phyloP scores from a whole-genome alignment of 768 basidiomycete genomes.

The Russula lepida region DNA sequence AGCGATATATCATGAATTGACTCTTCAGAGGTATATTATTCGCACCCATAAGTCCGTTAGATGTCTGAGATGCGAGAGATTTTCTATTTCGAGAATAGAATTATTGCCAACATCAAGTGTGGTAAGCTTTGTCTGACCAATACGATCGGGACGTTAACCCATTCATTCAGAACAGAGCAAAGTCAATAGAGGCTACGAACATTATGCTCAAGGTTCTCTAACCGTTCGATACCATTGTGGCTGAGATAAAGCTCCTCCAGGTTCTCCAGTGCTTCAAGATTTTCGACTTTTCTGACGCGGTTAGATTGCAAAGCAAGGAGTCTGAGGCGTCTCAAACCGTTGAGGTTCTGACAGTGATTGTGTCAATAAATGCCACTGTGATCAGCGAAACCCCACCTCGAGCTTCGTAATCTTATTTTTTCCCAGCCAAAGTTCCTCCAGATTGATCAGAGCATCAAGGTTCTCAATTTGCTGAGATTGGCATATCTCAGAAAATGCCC shows the following conservation, averaged over 20 bases:
- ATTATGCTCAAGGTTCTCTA: conserved; percentile 83
- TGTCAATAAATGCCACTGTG: neutral
- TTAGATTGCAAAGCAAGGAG: conserved; percentile 93
- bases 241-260: conserved; percentile 90
- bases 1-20: neutral
- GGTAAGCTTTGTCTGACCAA: conserved; percentile 49
- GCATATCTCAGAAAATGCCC: conserved; percentile 1
- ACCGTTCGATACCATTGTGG: conserved; percentile 78
- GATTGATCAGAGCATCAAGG: conserved; percentile 64
- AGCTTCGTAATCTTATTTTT: conserved; percentile 94
- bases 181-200: conserved; percentile 34
- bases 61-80: conserved; percentile 61
- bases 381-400: conserved; percentile 42
- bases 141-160: neutral
- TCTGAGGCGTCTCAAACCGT: conserved; percentile 59
- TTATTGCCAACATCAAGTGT: conserved; percentile 89
- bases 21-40: neutral
- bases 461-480: conserved; percentile 72
- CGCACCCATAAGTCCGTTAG: conserved; percentile 95
- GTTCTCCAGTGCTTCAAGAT: conserved; percentile 57
- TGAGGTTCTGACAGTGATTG: conserved; percentile 47
- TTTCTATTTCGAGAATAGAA: conserved; percentile 70
- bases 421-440: conserved; percentile 94
- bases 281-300: conserved; percentile 81
- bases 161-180: neutral